These are phyloP conservation scores for Trifolium subterraneum DNA, from an alignment of 306 rosid genomes.

Conservation along the genomic window DNA sequence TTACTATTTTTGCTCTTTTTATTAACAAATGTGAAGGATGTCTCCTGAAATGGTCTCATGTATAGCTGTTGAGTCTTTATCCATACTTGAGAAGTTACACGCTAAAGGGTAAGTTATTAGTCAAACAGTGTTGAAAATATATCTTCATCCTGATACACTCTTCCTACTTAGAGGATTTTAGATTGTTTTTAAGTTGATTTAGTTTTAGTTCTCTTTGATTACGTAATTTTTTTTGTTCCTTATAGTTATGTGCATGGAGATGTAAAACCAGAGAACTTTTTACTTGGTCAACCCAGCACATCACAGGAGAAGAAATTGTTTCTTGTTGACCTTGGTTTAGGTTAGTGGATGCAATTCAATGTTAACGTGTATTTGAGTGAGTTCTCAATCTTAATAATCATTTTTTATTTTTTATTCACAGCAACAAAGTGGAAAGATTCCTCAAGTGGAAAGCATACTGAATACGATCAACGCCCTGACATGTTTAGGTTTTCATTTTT, in stretches of 20 bases:
- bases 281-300: conserved; percentile 96
- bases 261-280: conserved; percentile 95
- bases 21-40: conserved; percentile 63
- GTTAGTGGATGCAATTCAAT: conserved; percentile 49
- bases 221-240: conserved; percentile 30
- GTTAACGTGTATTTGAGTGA: conserved; percentile 17
- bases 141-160: conserved; percentile 9
- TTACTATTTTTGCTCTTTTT: not conserved
- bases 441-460: conserved; percentile 82
- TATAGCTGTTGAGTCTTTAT: conserved; percentile 93
- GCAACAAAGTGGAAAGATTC: conserved; percentile 93
- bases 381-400: conserved; percentile 27
- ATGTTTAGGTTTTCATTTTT: conserved; percentile 74
- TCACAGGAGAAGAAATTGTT: conserved; percentile 88
- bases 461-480: conserved; percentile 96
- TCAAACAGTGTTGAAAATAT: not conserved
- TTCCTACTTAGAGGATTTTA: not conserved
- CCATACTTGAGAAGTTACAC: conserved; percentile 95
- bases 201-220: conserved; percentile 20
- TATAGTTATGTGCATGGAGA: conserved; percentile 95
- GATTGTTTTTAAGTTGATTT: not conserved
- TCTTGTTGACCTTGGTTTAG: conserved; percentile 96
- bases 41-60: conserved; percentile 94
- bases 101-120: conserved; percentile 68
- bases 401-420: conserved; percentile 42